phyloP scores from a whole-genome alignment of 2,329 filamentous ascomycete genomes.

The Xylaria sp. region DNA sequence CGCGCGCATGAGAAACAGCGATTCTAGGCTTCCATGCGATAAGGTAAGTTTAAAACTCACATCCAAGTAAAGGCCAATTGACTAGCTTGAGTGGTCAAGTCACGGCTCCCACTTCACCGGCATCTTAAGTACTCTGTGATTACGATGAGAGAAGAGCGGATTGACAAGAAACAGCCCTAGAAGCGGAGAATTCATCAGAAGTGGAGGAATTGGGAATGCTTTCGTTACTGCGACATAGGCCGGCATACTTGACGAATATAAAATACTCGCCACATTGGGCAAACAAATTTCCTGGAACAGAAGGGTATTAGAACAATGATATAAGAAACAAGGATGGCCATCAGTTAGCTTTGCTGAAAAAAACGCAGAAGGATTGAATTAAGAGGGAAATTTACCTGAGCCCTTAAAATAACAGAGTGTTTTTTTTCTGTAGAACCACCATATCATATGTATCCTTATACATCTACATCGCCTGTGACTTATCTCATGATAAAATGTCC shows the following conservation, averaged over 20 bases:
- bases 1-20: too few relatives aligned
- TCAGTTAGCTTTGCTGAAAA: conserved; percentile 4
- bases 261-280: conserved; percentile 13
- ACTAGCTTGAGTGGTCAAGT: too few relatives aligned
- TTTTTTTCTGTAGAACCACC: not conserved
- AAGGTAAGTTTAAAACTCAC: too few relatives aligned
- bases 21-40: too few relatives aligned
- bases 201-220: not conserved
- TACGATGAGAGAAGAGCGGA: too few relatives aligned
- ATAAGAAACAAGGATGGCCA: conserved; percentile 18
- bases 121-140: too few relatives aligned
- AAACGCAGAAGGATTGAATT: not conserved
- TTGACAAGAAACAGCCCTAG: too few relatives aligned
- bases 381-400: not conserved
- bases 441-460: conserved; percentile 1
- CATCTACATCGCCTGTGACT: not conserved
- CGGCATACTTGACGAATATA: conserved; percentile 13
- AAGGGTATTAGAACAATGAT: conserved; percentile 2
- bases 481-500: not conserved
- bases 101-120: too few relatives aligned
- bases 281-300: conserved; percentile 13
- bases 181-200: too few relatives aligned
- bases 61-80: too few relatives aligned
- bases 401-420: not conserved
- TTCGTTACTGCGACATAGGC: conserved; percentile 10